Conservation (phyloP, 2,329 filamentous ascomycete genomes). For the Xylaria digitata region DNA sequence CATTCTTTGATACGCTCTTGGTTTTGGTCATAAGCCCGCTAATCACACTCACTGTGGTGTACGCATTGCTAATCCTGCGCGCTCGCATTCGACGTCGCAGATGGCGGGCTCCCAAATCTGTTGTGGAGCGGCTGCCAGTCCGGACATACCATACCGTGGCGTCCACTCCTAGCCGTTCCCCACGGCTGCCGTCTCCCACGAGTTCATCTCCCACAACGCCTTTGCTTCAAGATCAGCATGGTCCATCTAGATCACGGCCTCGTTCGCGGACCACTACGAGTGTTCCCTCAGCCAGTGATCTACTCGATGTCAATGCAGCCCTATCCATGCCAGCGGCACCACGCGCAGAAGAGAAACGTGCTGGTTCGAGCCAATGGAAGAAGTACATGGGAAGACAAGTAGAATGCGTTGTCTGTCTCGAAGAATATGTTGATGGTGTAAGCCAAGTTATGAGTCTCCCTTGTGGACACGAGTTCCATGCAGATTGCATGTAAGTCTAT, state of each 20-base stretch:
- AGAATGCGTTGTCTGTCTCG: slow-evolving; percentile 95
- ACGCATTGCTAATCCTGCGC: slow-evolving; percentile 85
- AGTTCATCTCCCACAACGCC: slow-evolving; percentile 81
- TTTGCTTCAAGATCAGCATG: slow-evolving; percentile 70
- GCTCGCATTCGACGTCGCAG: slow-evolving; percentile 88
- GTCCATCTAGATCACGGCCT: slow-evolving; percentile 65
- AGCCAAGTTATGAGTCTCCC: slow-evolving; percentile 96
- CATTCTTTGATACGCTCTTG: slow-evolving; percentile 96
- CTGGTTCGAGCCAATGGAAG: slow-evolving; percentile 66
- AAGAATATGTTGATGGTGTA: slow-evolving; percentile 95
- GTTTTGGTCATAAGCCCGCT: slow-evolving; percentile 95
- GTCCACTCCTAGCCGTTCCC: slow-evolving; percentile 66
- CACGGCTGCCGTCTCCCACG: slow-evolving; percentile 71
- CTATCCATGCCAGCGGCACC: slow-evolving; percentile 54
- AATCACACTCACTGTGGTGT: slow-evolving; percentile 92
- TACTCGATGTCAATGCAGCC: slow-evolving; percentile 57
- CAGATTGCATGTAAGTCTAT: slow-evolving; percentile 91
- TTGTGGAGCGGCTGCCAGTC: slow-evolving; percentile 94
- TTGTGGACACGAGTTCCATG: slow-evolving; percentile 98
- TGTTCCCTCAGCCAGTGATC: slow-evolving; percentile 62
- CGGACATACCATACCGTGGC: slow-evolving; percentile 92
- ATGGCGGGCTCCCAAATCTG: slow-evolving; percentile 97
- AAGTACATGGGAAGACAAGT: slow-evolving; percentile 76
- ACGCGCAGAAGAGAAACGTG: slow-evolving; percentile 62
- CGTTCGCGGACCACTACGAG: slow-evolving; percentile 74